Evolutionary conservation across 805 yeast species (phyloP).

Genomic region (Teunomyces gatunensis): DNA sequence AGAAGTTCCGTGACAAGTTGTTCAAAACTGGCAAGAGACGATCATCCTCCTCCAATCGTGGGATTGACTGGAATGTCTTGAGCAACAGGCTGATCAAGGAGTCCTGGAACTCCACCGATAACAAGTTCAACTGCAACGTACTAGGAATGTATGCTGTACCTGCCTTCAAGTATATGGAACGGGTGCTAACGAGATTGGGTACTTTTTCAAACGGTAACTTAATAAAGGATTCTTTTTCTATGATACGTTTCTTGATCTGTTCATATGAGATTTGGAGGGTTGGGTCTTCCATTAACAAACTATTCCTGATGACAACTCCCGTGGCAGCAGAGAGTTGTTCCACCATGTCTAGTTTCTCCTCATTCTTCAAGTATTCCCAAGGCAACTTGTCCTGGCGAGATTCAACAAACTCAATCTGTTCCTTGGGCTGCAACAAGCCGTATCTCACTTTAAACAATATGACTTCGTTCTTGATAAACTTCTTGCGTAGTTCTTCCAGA

Average conservation of each 20-base stretch:
- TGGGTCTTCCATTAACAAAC: conserved; percentile 21
- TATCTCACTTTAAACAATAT: conserved; percentile 73
- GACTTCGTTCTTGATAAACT: conserved; percentile 77
- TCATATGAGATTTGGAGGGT: conserved; percentile 43
- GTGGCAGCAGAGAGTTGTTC: conserved; percentile 56
- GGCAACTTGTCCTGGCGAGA: conserved; percentile 54
- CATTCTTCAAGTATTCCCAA: conserved; percentile 64
- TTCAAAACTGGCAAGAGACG: conserved; percentile 79
- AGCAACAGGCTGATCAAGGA: conserved; percentile 52
- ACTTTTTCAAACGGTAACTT: conserved; percentile 88
- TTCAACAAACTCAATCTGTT: conserved; percentile 69
- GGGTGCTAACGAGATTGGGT: conserved; percentile 67
- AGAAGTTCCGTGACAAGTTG: conserved; percentile 61
- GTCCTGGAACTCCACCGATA: conserved; percentile 65
- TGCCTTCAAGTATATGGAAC: conserved; percentile 60
- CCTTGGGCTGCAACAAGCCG: conserved; percentile 56
- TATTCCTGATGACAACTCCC: conserved; percentile 38
- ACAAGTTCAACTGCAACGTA: conserved; percentile 67
- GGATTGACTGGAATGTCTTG: conserved; percentile 71
- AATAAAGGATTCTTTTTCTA: conserved; percentile 60
- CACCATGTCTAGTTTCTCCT: conserved; percentile 54
- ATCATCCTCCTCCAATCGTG: conserved; percentile 88
- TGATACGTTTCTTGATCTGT: conserved; percentile 49
- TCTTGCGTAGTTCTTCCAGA: conserved; percentile 73
- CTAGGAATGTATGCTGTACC: conserved; percentile 89